Percentiles rank a stretch among this genome's conserved stretches.
These are phyloP conservation scores for Rhodotorula diobovata DNA, from an alignment of 768 basidiomycete species.

Conservation along the genomic window DNA sequence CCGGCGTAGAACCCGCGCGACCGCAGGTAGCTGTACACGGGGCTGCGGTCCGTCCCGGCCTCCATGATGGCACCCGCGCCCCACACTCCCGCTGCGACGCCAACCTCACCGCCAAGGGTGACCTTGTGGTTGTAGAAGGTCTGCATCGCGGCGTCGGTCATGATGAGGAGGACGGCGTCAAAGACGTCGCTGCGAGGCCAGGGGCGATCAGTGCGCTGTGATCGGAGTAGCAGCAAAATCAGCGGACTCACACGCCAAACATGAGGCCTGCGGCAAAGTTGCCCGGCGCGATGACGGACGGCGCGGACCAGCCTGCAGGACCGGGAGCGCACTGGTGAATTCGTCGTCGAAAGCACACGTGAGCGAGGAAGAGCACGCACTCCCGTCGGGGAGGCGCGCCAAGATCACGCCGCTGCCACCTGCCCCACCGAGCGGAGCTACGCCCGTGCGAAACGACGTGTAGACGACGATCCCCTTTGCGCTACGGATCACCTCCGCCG, in stretches of 20 bases:
- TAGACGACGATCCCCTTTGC: constrained; percentile 37
- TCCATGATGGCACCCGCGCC: constrained; percentile 41
- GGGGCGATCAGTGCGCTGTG: no score
- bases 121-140: constrained; percentile 37
- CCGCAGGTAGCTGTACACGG: constrained; percentile 36
- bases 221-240: not conserved
- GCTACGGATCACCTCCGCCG: constrained; percentile 24
- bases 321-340: no score
- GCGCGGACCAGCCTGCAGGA: constrained; percentile 40
- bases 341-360: not conserved
- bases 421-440: constrained; percentile 5
- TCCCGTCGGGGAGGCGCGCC: constrained; percentile 12
- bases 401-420: constrained; percentile 17
- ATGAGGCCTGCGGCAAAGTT: constrained; percentile 34
- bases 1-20: constrained; percentile 41
- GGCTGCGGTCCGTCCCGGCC: constrained; percentile 22
- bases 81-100: constrained; percentile 37
- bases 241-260: constrained; percentile 19
- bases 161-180: constrained; percentile 35
- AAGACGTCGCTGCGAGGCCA: constrained; percentile 12
- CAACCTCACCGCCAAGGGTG: constrained; percentile 35
- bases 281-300: constrained; percentile 30
- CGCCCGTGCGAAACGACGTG: constrained; percentile 25
- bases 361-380: not conserved
- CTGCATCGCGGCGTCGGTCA: constrained; percentile 36